Conservation (phyloP, 768 basidiomycete genomes). For the Termitomyces sp. region DNA sequence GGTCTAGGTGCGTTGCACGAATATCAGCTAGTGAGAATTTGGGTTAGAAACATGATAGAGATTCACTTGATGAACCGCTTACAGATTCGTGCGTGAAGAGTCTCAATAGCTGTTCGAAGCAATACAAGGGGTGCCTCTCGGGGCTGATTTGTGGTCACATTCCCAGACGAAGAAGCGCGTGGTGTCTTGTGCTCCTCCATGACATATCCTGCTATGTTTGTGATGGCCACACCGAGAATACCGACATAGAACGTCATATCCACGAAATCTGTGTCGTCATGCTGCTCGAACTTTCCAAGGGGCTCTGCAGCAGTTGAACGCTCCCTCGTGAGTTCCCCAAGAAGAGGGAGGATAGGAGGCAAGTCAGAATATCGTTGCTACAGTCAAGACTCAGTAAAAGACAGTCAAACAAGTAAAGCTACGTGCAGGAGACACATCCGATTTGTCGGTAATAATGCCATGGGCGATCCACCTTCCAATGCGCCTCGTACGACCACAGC, state of each 20-base stretch:
- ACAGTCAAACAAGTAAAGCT: neutral
- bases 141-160: constrained; percentile 20
- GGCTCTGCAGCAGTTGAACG: constrained; percentile 18
- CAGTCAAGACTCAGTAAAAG: constrained; percentile 5
- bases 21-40: constrained; percentile 49
- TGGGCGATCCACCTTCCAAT: constrained; percentile 59
- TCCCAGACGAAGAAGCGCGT: constrained; percentile 9
- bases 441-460: constrained; percentile 32
- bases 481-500: constrained; percentile 42
- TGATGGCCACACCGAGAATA: constrained; percentile 55
- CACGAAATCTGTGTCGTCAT: constrained; percentile 56
- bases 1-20: constrained; percentile 69
- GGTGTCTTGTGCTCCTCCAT: constrained; percentile 33
- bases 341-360: constrained; percentile 46
- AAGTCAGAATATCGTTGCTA: constrained; percentile 38
- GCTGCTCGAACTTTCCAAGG: constrained; percentile 46
- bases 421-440: constrained; percentile 20
- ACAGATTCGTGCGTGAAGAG: constrained; percentile 60
- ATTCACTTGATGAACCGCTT: constrained; percentile 17
- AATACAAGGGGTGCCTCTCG: constrained; percentile 40
- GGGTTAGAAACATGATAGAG: neutral
- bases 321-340: constrained; percentile 39
- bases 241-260: constrained; percentile 49
- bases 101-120: constrained; percentile 43
- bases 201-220: constrained; percentile 54